Base-by-base conservation (phyloP, 2,329 filamentous ascomycete genomes). In the Neocucurbitaria cava region DNA sequence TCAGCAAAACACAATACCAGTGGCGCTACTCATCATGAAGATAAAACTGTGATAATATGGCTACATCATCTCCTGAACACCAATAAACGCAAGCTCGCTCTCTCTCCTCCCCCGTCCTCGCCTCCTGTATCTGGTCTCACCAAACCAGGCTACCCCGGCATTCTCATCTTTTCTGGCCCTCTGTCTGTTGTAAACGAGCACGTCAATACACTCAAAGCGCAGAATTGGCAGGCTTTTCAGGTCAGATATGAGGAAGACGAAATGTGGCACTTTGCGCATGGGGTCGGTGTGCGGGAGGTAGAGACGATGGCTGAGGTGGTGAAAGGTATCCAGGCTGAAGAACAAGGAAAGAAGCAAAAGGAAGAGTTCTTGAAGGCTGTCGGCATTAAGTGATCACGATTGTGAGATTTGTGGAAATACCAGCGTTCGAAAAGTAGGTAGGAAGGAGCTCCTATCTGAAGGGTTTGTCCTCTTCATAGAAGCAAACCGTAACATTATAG, bases 221-320 rank as follows among this genome's bases (percentile, higher is more conserved):
- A 76, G 56, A 80, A 79, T 18, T 81, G 79, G 79, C 70, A 75
- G 40, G 78, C 79, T 0, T 81, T 81, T 47, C 78, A 81, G 56
- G 74, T 81, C 8, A 66, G 79, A 6, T 68, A 76, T 31, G 78
- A 81, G 40, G 68, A 64, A 18, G 71, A 71, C 3, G 59, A 75
- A 49, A 55, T 62, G 21, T 80, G 78, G 78, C 45, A 51, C 2
- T 78, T 80, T 58, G 60, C 52, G 47, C 77, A 80, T 56, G 76
- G 77, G 1, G 48, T 33, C 2, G 77, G 74, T 0, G 72, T 81
- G 8, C 67, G 59, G 28, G 79, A 81, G 64, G 73, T 79, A 7
- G 78, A 80, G 58, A 74, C 64, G 0, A 80, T 81, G 78, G 73
- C 70, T 6, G 78, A 80, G 28, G 67, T 79, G 3, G 78, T 79